A percentile compares a stretch with the other conserved stretches of the same genome.
Conservation (phyloP, 2,329 filamentous ascomycete species). For the Claviceps capensis region DNA sequence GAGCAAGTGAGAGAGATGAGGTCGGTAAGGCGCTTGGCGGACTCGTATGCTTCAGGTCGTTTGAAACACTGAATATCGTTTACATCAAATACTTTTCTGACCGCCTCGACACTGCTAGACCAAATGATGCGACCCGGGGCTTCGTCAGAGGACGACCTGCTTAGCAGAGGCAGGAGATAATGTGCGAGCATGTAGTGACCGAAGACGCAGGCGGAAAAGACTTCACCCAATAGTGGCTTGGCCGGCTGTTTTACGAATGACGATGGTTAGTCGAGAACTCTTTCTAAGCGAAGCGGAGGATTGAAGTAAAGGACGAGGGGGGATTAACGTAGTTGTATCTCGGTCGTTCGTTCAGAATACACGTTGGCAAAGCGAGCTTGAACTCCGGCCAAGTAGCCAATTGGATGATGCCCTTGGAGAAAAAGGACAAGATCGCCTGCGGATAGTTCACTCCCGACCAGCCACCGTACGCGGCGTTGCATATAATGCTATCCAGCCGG, state of each 20-base stretch:
- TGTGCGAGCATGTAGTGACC: conserved; percentile 87
- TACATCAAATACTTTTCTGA: conserved; percentile 36
- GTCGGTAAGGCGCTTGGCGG: conserved; percentile 77
- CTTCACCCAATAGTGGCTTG: conserved; percentile 53
- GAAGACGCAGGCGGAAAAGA: conserved; percentile 88
- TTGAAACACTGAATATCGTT: conserved; percentile 65
- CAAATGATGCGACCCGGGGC: conserved; percentile 62
- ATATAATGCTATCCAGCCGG: conserved; percentile 63
- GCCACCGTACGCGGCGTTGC: conserved; percentile 81
- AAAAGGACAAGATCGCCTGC: conserved; percentile 35
- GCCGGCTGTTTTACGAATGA: conserved; percentile 27
- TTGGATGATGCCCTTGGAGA: conserved; percentile 49
- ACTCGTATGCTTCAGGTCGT: conserved; percentile 60
- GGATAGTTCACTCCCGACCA: conserved; percentile 70
- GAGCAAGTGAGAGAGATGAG: conserved; percentile 61
- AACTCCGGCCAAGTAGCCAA: conserved; percentile 64
- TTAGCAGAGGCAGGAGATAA: conserved; percentile 61
- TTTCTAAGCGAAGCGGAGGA: neutral
- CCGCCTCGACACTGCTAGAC: conserved; percentile 70
- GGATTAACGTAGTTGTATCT: conserved; percentile 20
- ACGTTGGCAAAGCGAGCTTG: conserved; percentile 48
- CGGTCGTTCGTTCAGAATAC: conserved; percentile 26
- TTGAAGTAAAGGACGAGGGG: neutral
- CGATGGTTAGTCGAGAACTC: too few species aligned
- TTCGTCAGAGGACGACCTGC: conserved; percentile 26